Evolutionary conservation across 306 rosid genomes (phyloP).

Genomic region (Corylus heterophylla): DNA sequence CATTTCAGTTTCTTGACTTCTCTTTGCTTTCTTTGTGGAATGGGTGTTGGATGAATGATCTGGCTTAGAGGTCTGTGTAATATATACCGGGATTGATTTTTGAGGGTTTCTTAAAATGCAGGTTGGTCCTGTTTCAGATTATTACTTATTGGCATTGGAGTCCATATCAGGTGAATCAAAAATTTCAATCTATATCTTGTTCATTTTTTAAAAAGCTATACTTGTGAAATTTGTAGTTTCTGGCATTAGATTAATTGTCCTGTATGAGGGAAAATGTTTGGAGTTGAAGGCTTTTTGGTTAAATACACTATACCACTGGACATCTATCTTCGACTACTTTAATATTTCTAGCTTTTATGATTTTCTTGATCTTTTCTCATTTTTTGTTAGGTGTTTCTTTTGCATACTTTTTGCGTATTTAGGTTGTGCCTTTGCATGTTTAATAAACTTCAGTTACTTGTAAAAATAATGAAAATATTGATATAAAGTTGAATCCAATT

Average conservation of each 20-base stretch:
- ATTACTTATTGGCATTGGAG: constrained; percentile 89
- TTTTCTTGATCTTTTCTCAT: no score
- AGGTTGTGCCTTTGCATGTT: no score
- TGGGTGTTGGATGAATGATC: background rate
- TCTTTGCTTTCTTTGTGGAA: background rate
- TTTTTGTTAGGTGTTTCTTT: no score
- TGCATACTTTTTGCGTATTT: no score
- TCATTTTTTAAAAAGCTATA: background rate
- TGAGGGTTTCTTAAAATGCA: constrained; percentile 40
- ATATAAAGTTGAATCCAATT: no score
- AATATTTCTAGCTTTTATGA: no score
- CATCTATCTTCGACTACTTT: no score
- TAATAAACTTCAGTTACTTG: no score
- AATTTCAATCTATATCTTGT: background rate
- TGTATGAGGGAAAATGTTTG: background rate
- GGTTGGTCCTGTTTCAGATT: constrained; percentile 97
- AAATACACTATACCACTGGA: no score
- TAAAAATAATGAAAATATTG: no score
- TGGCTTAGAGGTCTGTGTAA: background rate
- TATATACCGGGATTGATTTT: constrained; percentile 24
- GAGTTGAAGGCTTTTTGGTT: no score
- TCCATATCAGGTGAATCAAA: constrained; percentile 67
- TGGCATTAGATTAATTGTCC: background rate
- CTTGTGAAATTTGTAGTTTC: background rate
- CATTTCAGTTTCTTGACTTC: constrained; percentile 1